These are phyloP conservation scores for Spathaspora gorwiae DNA, from an alignment of 805 yeast species.

Conservation along the genomic window DNA sequence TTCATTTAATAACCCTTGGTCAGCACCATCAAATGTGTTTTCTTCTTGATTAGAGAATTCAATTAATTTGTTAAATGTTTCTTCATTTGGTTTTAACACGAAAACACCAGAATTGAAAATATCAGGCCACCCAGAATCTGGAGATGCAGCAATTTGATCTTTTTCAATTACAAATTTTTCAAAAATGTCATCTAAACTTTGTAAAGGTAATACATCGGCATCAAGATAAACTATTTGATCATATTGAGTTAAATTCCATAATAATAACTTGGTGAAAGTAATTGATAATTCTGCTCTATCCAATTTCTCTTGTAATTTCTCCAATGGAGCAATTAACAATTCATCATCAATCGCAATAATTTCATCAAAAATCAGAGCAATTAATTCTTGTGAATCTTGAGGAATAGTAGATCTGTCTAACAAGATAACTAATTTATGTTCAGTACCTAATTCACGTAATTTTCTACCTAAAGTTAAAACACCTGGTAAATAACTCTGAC, in stretches of 20 bases:
- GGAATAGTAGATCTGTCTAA: constrained; percentile 12
- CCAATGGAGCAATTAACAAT: constrained; percentile 14
- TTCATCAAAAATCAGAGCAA: constrained; percentile 20
- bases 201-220: constrained; percentile 24
- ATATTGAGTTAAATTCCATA: constrained; percentile 21
- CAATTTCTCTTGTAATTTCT: constrained; percentile 17
- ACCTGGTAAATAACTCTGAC: constrained; percentile 24
- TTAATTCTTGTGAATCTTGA: constrained; percentile 14
- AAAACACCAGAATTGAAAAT: constrained; percentile 27
- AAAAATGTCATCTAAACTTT: constrained; percentile 18
- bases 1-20: constrained; percentile 35
- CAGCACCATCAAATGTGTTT: constrained; percentile 33
- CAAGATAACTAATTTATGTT: constrained; percentile 16
- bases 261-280: constrained; percentile 22
- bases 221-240: constrained; percentile 22
- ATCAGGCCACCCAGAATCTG: constrained; percentile 33
- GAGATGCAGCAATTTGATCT: constrained; percentile 17
- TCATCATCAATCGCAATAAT: constrained; percentile 19
- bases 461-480: constrained; percentile 19
- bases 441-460: constrained; percentile 15
- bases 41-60: constrained; percentile 8
- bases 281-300: constrained; percentile 23
- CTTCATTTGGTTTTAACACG: constrained; percentile 17
- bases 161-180: constrained; percentile 7
- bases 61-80: constrained; percentile 14